Conservation (phyloP, 129 eudicot species). For the Chrysanthemum lavandulifolium region DNA sequence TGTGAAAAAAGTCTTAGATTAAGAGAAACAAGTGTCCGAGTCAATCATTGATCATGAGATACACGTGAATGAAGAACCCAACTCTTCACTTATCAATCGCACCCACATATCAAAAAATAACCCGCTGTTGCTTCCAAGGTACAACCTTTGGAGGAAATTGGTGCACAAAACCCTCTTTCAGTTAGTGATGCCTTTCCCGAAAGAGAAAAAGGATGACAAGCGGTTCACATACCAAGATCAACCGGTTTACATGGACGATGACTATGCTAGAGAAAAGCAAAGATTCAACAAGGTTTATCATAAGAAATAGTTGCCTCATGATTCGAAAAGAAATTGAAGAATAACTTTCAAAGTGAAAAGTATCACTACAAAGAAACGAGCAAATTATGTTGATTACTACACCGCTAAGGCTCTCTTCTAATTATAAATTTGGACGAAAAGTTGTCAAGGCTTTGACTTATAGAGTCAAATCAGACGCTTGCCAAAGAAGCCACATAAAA, state of each 20-base stretch:
- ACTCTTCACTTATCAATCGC: too few relatives aligned
- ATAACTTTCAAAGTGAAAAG: constrained; percentile 46
- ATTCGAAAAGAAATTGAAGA: constrained; percentile 60
- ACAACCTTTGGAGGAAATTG: constrained; percentile 38
- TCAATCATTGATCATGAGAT: constrained; percentile 34
- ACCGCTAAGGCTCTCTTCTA: constrained; percentile 53
- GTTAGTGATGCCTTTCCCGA: constrained; percentile 50
- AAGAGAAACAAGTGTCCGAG: constrained; percentile 32
- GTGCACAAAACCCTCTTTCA: constrained; percentile 29
- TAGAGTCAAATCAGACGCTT: constrained; percentile 73
- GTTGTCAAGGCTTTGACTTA: constrained; percentile 78
- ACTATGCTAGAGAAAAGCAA: constrained; percentile 63
- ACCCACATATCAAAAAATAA: too few relatives aligned
- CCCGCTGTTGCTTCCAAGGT: too few relatives aligned
- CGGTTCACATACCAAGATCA: constrained; percentile 86
- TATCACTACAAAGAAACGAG: constrained; percentile 68
- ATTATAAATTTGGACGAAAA: constrained; percentile 72
- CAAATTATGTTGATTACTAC: constrained; percentile 67
- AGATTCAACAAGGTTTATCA: constrained; percentile 54
- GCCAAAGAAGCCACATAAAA: constrained; percentile 32
- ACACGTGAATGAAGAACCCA: constrained; percentile 26
- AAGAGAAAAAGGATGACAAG: constrained; percentile 97
- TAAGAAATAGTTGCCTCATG: constrained; percentile 64
- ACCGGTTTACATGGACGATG: constrained; percentile 67
- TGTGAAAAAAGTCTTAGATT: constrained; percentile 27